phyloP scores from a whole-genome alignment of 2,329 filamentous ascomycete species.

The Emydomyces testavorans region DNA sequence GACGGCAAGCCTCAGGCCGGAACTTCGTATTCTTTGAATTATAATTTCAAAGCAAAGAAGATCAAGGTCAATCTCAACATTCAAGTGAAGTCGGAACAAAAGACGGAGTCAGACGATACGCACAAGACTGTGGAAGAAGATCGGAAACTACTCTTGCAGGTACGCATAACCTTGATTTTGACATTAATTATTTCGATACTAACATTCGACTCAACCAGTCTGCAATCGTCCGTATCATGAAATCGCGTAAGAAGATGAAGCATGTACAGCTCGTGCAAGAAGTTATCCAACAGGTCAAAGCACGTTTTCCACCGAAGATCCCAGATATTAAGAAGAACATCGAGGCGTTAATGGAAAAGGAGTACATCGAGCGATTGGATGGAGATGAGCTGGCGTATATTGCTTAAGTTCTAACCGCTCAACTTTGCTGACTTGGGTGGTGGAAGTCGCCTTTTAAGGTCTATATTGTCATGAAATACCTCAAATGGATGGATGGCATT shows the following conservation, averaged over 20 bases:
- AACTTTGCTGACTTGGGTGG: background rate
- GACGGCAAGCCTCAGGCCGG: constrained; percentile 65
- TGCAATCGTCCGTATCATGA: constrained; percentile 98
- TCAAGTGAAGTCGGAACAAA: constrained; percentile 86
- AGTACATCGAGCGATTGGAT: constrained; percentile 91
- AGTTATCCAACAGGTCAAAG: constrained; percentile 88
- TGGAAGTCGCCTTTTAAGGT: background rate
- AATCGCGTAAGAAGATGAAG: constrained; percentile 98
- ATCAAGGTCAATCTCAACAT: constrained; percentile 94
- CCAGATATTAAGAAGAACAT: constrained; percentile 99
- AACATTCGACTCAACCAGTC: constrained; percentile 48
- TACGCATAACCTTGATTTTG: constrained; percentile 39
- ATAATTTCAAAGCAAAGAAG: constrained; percentile 97
- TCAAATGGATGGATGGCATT: background rate
- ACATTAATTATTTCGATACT: constrained; percentile 15
- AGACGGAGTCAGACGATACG: constrained; percentile 90
- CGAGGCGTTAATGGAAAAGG: constrained; percentile 95
- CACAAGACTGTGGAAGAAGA: constrained; percentile 99
- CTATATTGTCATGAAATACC: background rate
- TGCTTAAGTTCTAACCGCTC: constrained; percentile 45
- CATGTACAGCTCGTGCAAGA: constrained; percentile 88
- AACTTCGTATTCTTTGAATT: constrained; percentile 74
- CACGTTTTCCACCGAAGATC: constrained; percentile 84
- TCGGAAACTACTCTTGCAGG: constrained; percentile 89
- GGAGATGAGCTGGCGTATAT: constrained; percentile 87